Conservation (phyloP, 2,329 filamentous ascomycete genomes). For the Leptographium galeiforme region DNA sequence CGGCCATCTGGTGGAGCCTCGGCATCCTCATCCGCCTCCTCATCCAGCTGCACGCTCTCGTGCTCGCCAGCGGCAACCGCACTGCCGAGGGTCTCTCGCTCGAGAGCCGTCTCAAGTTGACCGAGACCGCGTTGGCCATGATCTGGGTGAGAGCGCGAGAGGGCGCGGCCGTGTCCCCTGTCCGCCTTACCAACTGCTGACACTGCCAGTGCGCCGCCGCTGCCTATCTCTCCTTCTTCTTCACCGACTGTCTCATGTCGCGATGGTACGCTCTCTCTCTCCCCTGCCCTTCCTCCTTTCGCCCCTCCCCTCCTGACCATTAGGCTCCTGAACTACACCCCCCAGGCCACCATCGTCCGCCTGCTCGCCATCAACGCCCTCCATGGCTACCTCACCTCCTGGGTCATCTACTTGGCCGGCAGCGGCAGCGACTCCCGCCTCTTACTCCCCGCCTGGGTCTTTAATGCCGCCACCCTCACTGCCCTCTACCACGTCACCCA, state of each 20-base stretch:
- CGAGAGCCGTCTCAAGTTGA: slow-evolving; percentile 40
- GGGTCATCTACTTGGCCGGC: slow-evolving; percentile 56
- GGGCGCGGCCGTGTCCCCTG: not conserved
- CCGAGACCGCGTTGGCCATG: slow-evolving; percentile 57
- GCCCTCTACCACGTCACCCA: slow-evolving; percentile 65
- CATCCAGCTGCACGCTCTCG: slow-evolving; percentile 38
- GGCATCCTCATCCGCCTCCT: slow-evolving; percentile 56
- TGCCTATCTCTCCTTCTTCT: slow-evolving; percentile 69
- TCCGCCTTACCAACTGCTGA: not conserved
- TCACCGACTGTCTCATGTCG: slow-evolving; percentile 75
- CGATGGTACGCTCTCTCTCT: slow-evolving; percentile 43
- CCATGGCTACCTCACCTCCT: slow-evolving; percentile 63
- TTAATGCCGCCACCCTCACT: slow-evolving; percentile 61
- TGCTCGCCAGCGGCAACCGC: slow-evolving; percentile 2
- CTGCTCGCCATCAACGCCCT: slow-evolving; percentile 62
- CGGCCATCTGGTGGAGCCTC: slow-evolving; percentile 59
- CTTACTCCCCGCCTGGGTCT: slow-evolving; percentile 64
- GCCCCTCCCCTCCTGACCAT: not conserved
- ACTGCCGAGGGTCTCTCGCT: slow-evolving; percentile 14
- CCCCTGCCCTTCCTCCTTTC: not conserved
- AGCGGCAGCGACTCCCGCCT: slow-evolving; percentile 57
- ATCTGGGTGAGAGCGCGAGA: slow-evolving; percentile 43
- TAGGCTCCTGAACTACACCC: slow-evolving; percentile 78
- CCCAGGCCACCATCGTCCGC: slow-evolving; percentile 66
- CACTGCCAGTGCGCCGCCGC: slow-evolving; percentile 54